Conservation (phyloP, 1,139 yeast species). For the Spathaspora sp. region DNA sequence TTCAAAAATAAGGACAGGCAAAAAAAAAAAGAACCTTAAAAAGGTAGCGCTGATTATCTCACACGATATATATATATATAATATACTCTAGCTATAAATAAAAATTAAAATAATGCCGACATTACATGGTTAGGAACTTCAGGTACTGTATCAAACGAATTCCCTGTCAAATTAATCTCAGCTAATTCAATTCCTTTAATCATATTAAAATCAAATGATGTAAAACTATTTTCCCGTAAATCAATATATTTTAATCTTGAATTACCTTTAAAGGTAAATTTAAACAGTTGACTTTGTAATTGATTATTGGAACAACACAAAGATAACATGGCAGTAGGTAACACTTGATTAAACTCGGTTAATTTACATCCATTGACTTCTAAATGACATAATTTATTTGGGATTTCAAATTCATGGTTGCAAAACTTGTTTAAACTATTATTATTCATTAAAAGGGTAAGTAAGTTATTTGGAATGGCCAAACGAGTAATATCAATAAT, state of each 20-base stretch:
- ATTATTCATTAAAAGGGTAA: constrained; percentile 10
- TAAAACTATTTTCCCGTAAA: constrained; percentile 13
- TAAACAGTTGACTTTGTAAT: constrained; percentile 9
- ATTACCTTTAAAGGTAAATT: neutral
- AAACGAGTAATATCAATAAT: constrained; percentile 7
- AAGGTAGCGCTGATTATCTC: neutral
- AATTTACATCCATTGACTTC: constrained; percentile 14
- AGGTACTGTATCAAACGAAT: constrained; percentile 19
- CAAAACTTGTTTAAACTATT: constrained; percentile 9
- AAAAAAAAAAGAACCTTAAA: neutral
- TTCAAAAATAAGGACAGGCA: neutral
- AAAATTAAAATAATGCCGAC: neutral
- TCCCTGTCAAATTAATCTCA: constrained; percentile 14
- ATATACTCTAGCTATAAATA: neutral
- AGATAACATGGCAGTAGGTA: constrained; percentile 8
- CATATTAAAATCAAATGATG: constrained; percentile 11
- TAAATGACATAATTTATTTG: constrained; percentile 12
- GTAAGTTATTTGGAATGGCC: constrained; percentile 9
- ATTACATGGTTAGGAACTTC: constrained; percentile 11
- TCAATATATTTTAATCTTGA: constrained; percentile 13
- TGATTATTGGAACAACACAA: constrained; percentile 11
- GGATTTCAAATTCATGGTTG: constrained; percentile 7
- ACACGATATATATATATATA: neutral
- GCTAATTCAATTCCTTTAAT: constrained; percentile 9
- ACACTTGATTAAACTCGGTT: constrained; percentile 6